A percentile compares a stretch with the other conserved stretches of the same genome.
Evolutionary conservation across 306 rosid genomes (phyloP).

Genomic region (Cicer bijugum): DNA sequence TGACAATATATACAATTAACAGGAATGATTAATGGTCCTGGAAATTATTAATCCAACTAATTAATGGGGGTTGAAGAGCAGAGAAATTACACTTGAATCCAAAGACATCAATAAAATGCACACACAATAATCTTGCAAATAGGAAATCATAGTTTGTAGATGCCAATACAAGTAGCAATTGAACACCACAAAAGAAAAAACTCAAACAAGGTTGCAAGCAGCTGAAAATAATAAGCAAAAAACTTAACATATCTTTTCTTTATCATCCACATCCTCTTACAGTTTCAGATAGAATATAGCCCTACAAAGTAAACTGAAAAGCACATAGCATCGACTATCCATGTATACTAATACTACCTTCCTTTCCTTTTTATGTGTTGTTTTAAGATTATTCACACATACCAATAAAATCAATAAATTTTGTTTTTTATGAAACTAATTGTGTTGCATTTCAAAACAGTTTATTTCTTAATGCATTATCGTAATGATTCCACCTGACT

Average conservation of each 20-base stretch:
- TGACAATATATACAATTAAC: slow-evolving; percentile 29
- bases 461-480: slow-evolving; percentile 30
- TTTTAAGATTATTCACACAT: no score
- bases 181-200: slow-evolving; percentile 21
- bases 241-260: no score
- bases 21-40: neutral
- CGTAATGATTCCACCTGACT: slow-evolving; percentile 30
- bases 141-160: slow-evolving; percentile 26
- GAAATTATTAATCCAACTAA: slow-evolving; percentile 17
- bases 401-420: no score
- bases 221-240: no score
- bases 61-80: slow-evolving; percentile 1
- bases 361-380: no score
- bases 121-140: slow-evolving; percentile 9
- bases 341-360: neutral
- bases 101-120: slow-evolving; percentile 31
- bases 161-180: slow-evolving; percentile 27
- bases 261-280: no score
- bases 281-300: no score
- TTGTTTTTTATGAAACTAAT: neutral
- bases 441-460: slow-evolving; percentile 20
- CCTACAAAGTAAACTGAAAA: neutral
- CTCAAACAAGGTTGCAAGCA: slow-evolving; percentile 8
- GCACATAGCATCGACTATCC: slow-evolving; percentile 2
- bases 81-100: slow-evolving; percentile 1